Base-by-base conservation (phyloP, 2,329 filamentous ascomycete species). In the Penicillium vulpinum region DNA sequence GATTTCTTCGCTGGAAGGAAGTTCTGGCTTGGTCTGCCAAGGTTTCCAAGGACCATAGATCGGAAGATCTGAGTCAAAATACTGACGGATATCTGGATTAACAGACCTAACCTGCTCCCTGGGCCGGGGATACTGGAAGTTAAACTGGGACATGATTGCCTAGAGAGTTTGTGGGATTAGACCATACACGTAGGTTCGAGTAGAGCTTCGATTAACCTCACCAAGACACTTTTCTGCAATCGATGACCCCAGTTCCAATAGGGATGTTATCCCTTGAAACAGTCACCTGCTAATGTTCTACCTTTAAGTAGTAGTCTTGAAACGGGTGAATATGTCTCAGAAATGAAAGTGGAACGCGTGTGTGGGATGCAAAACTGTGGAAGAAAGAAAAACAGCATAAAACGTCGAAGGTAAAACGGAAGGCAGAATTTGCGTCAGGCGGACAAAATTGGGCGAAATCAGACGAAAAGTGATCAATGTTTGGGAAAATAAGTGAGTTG, bases 1-100 rank as follows among this genome's bases (percentile, higher is more conserved):
- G 13, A 80, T 68, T 56, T 81, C 78, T 5, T 70, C 61, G 3
- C 68, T 56, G 4, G 76, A 70, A 5, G 78, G 77, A 22, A 79
- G 28, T 7, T 79, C 77, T 2, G 75, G 72, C 31, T 70, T 74
- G 1, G 58, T 59, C 26, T 53, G 39, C 43, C 31, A 35, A 21
- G 18, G 38, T 18, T 6, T 39, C 39, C 21, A 49, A 57, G 54
- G 28, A 7, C 39, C 49, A n/a, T 54, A 54, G 4, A 39, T 5
- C 9, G 48, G 54, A 13, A 51, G 48, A 3, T 38, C 31, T 0
- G 40, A n/a, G 16, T 52, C n/a, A 11, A 46, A 51, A n/a, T 51
- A 51, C 10, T 45, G 39, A 1, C 49, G 49, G 16, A 51, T 51
- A 4, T 45, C 38, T 1, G 5, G 28, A 6, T 51, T 51, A 4